Evolutionary conservation across 495 filamentous ascomycete genomes (phyloP).

Genomic region (Aspergillus kassunensis): DNA sequence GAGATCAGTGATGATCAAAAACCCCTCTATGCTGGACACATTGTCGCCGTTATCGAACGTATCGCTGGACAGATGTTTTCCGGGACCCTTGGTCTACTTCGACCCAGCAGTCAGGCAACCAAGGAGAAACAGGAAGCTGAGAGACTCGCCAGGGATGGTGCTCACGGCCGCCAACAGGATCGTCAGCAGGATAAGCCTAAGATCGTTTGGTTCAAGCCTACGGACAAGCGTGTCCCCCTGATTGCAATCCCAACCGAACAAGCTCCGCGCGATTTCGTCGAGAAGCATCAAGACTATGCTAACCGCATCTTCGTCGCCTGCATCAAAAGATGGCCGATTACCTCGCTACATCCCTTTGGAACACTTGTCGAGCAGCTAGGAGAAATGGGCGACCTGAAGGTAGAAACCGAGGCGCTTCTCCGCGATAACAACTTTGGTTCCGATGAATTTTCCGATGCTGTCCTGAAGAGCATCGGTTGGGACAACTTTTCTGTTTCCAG

Average conservation of each 20-base stretch:
- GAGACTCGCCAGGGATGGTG: conserved; percentile 83
- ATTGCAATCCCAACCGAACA: conserved; percentile 99
- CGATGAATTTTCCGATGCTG: conserved; percentile 96
- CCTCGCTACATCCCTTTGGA: conserved; percentile 97
- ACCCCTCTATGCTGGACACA: conserved; percentile 92
- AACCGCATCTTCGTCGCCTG: conserved; percentile 98
- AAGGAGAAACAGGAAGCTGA: conserved; percentile 99
- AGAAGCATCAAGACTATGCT: conserved; percentile 95
- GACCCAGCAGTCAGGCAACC: conserved; percentile 96
- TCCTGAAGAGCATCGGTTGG: conserved; percentile 84
- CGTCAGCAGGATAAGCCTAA: conserved; percentile 95
- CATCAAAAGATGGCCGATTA: conserved; percentile 99
- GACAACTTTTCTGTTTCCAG: conserved; percentile 84
- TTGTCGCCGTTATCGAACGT: conserved; percentile 95
- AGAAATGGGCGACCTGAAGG: conserved; percentile 93
- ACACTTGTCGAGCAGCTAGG: conserved; percentile 96
- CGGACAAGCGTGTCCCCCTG: conserved; percentile 94
- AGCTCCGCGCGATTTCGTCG: conserved; percentile 94
- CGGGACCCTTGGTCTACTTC: conserved; percentile 85
- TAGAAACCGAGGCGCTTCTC: conserved; percentile 94
- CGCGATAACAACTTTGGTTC: conserved; percentile 98
- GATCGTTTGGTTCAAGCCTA: conserved; percentile 99
- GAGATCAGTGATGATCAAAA: conserved; percentile 98
- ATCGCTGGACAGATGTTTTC: conserved; percentile 99
- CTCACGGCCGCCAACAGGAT: conserved; percentile 66